Base-by-base conservation (phyloP, 306 rosid genomes). In the Casuarina glauca region DNA sequence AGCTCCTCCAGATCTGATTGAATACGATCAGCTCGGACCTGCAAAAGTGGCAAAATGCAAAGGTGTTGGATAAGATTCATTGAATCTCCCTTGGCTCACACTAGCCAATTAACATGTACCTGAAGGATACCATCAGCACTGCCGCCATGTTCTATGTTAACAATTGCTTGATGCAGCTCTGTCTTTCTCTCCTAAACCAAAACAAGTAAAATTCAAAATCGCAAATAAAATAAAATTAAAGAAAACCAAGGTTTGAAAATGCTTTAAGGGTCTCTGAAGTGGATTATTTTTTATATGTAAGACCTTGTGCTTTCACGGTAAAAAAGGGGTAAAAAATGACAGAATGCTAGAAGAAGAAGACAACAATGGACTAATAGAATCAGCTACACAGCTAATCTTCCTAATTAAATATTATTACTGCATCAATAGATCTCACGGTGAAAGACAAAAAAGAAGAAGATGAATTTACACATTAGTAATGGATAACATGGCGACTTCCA, bases 81-180 rank as follows among this genome's bases (percentile, higher is more conserved):
- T 53, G 75, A 82, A 78, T 50, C 48, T 20, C n/a, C 17, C 64
- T 46, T 39, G 38, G 46, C 74, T 71, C 62, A 76, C 68, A 70
- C 46, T 48, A 71, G 67, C 12, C 64, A 39, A 49, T 53, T 73
- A 78, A 62, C 76, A 60, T 74, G 71, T 74, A 94, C 98, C 97
- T 94, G 98, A 88, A 94, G 98, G 78, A 94, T 94, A 81, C 98
- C 98, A 83, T 94, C 97, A 4, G 92, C 89, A 79, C 98, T 94
- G 78, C 98, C 98, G 84, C 98, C 98, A 81, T 92, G 97, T 57
- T 86, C 95, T 87, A 94, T 92, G 86, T 88, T 90, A 81, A 89
- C 81, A 73, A 94, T 90, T 79, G 98, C 98, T 81, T 94, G 98
- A 80, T 92, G 92, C 88, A 92, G 80, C 84, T 94, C 98, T 68